A percentile compares a stretch with the other conserved stretches of the same genome.
Conservation (phyloP, 495 filamentous ascomycete species). For the Penicillium mononematosum region DNA sequence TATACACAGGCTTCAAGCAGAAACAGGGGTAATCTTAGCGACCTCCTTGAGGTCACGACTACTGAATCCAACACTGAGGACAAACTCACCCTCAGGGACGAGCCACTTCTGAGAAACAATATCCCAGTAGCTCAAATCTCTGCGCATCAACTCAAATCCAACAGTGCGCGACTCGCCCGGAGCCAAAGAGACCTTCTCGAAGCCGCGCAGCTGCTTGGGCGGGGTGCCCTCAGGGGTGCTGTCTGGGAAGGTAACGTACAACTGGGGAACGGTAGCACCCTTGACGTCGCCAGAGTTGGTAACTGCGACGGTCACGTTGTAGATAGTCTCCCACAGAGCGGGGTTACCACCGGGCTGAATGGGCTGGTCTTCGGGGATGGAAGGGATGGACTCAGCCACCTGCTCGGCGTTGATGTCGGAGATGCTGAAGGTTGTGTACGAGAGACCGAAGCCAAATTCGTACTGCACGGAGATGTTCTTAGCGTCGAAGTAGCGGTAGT, state of each 20-base stretch:
- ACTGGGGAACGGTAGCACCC: conserved; percentile 59
- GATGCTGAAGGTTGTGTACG: conserved; percentile 58
- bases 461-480: conserved; percentile 57
- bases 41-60: conserved; percentile 17
- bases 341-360: conserved; percentile 44
- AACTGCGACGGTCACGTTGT: conserved; percentile 51
- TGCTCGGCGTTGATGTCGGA: background rate
- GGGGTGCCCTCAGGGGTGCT: conserved; percentile 10
- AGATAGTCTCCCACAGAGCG: conserved; percentile 58
- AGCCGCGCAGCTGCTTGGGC: conserved; percentile 51
- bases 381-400: background rate
- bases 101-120: conserved; percentile 56
- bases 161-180: conserved; percentile 44
- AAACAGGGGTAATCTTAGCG: conserved; percentile 9
- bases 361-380: background rate
- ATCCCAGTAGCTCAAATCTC: conserved; percentile 66
- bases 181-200: conserved; percentile 53
- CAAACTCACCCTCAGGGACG: conserved; percentile 24
- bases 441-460: conserved; percentile 66
- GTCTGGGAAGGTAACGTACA: conserved; percentile 52
- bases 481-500: conserved; percentile 65
- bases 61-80: conserved; percentile 23
- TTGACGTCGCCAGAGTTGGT: conserved; percentile 53
- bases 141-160: conserved; percentile 54
- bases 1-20: conserved; percentile 1